Percentiles rank a stretch among this genome's conserved stretches.
phyloP scores from a whole-genome alignment of 331 rosid species.

The Quercus tomentella region DNA sequence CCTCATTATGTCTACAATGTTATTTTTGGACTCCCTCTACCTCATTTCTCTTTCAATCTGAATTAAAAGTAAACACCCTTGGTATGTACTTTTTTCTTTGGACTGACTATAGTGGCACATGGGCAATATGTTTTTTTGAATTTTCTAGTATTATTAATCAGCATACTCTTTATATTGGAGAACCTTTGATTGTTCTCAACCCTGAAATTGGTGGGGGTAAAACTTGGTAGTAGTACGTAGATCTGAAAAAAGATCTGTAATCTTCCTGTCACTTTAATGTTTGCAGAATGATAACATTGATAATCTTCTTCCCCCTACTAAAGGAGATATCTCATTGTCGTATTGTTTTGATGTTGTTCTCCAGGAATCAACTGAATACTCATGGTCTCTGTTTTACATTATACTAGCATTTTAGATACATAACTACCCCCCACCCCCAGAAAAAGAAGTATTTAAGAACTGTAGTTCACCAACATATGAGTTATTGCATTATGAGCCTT shows the following conservation, averaged over 20 bases:
- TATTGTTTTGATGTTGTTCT: no score
- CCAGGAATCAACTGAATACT: neutral
- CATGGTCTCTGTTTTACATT: no score
- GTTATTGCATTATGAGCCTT: neutral
- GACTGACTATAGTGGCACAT: neutral
- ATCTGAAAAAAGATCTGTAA: neutral
- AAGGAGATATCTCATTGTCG: no score
- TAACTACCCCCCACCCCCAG: no score
- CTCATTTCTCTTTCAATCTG: neutral
- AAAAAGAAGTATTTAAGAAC: no score
- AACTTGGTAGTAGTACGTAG: neutral
- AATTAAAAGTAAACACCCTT: neutral
- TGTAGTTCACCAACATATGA: neutral
- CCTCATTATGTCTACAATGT: neutral
- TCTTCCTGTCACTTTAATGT: neutral
- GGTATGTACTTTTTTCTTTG: neutral
- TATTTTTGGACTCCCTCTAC: neutral
- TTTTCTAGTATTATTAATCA: neutral
- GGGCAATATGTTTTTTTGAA: no score
- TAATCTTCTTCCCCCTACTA: no score
- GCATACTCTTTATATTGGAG: neutral
- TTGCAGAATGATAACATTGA: neutral
- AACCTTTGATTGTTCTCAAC: neutral
- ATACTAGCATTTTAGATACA: no score
- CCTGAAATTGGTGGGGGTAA: neutral